Conservation (phyloP, 2,329 filamentous ascomycete species). For the Magnaporthales sp. region DNA sequence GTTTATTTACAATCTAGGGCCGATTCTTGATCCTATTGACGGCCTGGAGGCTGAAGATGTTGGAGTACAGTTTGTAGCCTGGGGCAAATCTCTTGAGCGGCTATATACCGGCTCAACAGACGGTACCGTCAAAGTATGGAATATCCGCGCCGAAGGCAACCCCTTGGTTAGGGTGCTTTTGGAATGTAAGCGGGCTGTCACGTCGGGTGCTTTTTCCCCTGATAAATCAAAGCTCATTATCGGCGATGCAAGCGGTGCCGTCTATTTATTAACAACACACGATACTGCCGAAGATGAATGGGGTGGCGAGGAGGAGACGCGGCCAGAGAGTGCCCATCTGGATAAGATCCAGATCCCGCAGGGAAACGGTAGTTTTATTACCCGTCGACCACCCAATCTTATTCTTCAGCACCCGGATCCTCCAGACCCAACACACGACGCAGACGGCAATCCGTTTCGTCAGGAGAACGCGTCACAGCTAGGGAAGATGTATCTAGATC, state of each 20-base stretch:
- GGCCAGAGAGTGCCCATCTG: neutral
- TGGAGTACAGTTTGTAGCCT: constrained; percentile 55
- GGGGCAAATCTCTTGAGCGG: constrained; percentile 46
- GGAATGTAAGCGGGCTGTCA: constrained; percentile 46
- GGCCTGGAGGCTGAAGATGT: constrained; percentile 46
- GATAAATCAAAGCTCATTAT: constrained; percentile 46
- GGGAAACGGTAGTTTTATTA: constrained; percentile 14
- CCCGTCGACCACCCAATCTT: constrained; percentile 34
- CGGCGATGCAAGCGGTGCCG: constrained; percentile 52
- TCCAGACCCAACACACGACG: constrained; percentile 24
- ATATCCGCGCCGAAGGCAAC: constrained; percentile 35
- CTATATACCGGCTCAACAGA: constrained; percentile 59
- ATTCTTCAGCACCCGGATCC: constrained; percentile 43
- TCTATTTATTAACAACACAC: constrained; percentile 45
- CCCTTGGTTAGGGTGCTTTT: constrained; percentile 45
- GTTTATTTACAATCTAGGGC: constrained; percentile 13
- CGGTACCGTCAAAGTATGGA: constrained; percentile 55
- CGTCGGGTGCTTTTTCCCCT: constrained; percentile 48
- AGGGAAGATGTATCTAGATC: constrained; percentile 25
- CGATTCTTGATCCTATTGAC: constrained; percentile 23
- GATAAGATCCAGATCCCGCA: neutral
- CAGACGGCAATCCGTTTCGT: constrained; percentile 12
- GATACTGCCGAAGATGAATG: constrained; percentile 28
- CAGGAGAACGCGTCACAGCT: constrained; percentile 17
- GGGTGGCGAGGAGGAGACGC: constrained; percentile 9